Evolutionary conservation across 495 filamentous ascomycete genomes (phyloP), one percentile per base, ranked within the genome.

Genomic region (Daldinia caldariorum): DNA sequence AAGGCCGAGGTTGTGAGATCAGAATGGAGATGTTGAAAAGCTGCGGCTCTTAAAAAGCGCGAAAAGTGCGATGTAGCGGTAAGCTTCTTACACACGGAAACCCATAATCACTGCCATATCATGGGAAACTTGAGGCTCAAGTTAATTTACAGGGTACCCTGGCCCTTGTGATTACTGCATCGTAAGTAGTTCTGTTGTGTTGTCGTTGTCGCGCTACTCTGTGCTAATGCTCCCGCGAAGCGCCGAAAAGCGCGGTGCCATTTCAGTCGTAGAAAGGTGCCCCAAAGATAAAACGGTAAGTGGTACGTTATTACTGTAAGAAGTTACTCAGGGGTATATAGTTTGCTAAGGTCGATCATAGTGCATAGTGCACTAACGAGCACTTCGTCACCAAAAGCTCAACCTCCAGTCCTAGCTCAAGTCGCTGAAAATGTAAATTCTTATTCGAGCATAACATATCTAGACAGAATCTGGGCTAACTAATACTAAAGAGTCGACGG

Each of bases 61-160:
- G 77, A 16, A 79, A 79, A 62, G 76, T 79, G 6, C 77, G 77
- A 51, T 79, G 77, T 64, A 74, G 71, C 43, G 60, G 77, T 79
- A 73, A 55, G 74, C 38, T 34, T 43, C 7, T 18, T 12, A 26
- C 22, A 31, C 59, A n/a, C 35, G 50, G 51, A n/a, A 26, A 43
- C 37, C 4, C 14, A 51, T 32, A 31, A 31, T 22, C 57, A 32
- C 14, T 35, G 4, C 26, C 9, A n/a, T 59, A 35, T 26, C 43
- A 37, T 65, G 6, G 39, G 32, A 26, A 6, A 56, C 35, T 29
- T 53, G 57, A 67, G 64, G 57, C 51, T 53, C 37, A 61, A 62
- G 34, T 57, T 26, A 38, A 53, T 53, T 6, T 26, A 57, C 34
- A 64, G 73, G 45, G 67, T 61, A 66, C 61, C 73, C 60, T 37